phyloP scores from a whole-genome alignment of 345 rosid species.

The Acer negundo region DNA sequence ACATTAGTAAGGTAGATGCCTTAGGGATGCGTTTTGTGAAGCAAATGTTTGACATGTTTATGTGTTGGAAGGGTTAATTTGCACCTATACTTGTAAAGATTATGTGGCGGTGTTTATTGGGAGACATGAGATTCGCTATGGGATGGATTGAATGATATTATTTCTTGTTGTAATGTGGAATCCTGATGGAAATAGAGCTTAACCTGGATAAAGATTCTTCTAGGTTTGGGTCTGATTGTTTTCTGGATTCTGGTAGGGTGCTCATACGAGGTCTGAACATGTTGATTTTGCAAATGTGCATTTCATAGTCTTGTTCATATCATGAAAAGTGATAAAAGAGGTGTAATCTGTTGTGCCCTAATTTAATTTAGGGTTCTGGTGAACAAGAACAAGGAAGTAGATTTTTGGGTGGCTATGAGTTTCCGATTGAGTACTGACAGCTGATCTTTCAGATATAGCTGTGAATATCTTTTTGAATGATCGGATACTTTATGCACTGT shows the following conservation, averaged over 20 bases:
- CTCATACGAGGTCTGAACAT: not conserved
- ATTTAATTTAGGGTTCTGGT: not conserved
- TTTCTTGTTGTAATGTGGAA: not conserved
- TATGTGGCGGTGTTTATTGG: not conserved
- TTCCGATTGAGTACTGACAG: no score
- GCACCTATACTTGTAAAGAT: not conserved
- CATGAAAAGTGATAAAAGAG: not conserved
- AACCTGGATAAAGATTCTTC: not conserved
- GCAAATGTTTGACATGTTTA: not conserved
- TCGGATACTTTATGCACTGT: not conserved
- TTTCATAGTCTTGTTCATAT: not conserved
- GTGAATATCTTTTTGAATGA: not conserved
- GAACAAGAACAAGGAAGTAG: not conserved
- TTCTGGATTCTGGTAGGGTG: no score
- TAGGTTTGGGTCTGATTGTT: no score
- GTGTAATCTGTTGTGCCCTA: not conserved
- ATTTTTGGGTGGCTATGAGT: no score
- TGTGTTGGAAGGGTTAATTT: not conserved
- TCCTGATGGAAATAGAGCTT: not conserved
- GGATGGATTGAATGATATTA: not conserved
- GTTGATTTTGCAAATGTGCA: no score
- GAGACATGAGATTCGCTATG: not conserved
- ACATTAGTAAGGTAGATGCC: no score
- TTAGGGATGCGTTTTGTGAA: no score
- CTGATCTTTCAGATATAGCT: not conserved